These are phyloP conservation scores for Coemansia sp. DNA, from an alignment of 192 early-diverging fungal genomes.

Conservation along the genomic window DNA sequence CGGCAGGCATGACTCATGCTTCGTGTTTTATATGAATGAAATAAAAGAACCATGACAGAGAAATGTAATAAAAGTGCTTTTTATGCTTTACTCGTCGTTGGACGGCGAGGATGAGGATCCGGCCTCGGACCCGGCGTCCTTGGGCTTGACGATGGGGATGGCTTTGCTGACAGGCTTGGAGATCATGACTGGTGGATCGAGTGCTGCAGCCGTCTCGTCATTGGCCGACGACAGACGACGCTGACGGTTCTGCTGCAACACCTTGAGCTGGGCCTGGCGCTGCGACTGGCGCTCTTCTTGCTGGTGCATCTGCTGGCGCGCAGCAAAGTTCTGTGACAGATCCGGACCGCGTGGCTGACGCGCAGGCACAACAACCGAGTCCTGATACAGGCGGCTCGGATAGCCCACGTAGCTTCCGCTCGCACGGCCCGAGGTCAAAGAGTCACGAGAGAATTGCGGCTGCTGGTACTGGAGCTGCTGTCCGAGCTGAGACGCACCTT, in stretches of 20 bases:
- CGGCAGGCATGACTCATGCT: too few species aligned
- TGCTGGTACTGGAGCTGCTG: slow-evolving; percentile 26
- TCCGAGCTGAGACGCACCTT: slow-evolving; percentile 35
- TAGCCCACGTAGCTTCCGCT: slow-evolving; percentile 57
- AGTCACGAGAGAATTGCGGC: slow-evolving; percentile 37
- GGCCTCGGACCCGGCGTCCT: slow-evolving; percentile 13
- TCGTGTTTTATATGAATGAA: too few species aligned
- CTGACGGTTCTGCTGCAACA: slow-evolving; percentile 52
- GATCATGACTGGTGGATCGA: slow-evolving; percentile 38
- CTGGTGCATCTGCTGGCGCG: slow-evolving; percentile 54
- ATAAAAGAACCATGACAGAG: not conserved
- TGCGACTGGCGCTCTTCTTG: slow-evolving; percentile 51
- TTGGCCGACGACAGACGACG: slow-evolving; percentile 46
- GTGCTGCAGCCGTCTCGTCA: slow-evolving; percentile 24
- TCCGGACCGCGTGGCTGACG: slow-evolving; percentile 76
- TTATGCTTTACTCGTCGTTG: not conserved
- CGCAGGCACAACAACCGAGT: slow-evolving; percentile 62
- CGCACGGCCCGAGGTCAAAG: slow-evolving; percentile 35
- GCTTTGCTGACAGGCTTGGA: slow-evolving; percentile 47
- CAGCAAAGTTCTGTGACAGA: slow-evolving; percentile 68
- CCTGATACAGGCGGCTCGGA: slow-evolving; percentile 55
- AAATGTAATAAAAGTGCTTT: not conserved
- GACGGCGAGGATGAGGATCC: slow-evolving; percentile 1
- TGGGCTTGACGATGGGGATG: slow-evolving; percentile 49
- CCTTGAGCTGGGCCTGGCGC: slow-evolving; percentile 52